Evolutionary conservation across 1,284 basidiomycete genomes (phyloP).

Genomic region (Farysia itapuensis): DNA sequence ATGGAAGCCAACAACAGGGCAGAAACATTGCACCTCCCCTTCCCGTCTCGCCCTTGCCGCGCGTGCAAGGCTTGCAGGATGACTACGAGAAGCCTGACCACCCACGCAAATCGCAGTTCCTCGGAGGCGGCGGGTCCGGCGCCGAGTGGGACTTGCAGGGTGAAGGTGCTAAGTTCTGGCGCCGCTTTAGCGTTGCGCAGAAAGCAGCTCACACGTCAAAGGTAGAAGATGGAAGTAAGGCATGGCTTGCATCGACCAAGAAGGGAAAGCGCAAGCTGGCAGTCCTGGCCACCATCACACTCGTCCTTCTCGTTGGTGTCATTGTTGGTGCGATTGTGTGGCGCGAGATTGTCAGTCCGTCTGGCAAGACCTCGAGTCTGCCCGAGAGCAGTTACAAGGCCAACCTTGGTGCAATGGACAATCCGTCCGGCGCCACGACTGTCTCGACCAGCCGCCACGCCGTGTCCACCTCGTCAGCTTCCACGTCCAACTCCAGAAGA

Average conservation of each 20-base stretch:
- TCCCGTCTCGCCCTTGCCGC: slow-evolving; percentile 15
- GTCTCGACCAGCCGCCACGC: slow-evolving; percentile 1
- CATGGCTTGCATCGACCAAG: slow-evolving; percentile 23
- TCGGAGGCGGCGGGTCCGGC: slow-evolving; percentile 44
- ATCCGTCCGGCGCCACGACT: slow-evolving; percentile 2
- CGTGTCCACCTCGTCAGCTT: not conserved
- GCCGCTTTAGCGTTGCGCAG: slow-evolving; percentile 46
- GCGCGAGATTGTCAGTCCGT: slow-evolving; percentile 38
- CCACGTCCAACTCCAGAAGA: not conserved
- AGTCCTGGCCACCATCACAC: slow-evolving; percentile 31
- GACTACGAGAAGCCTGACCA: slow-evolving; percentile 43
- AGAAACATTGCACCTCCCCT: not conserved
- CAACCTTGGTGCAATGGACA: slow-evolving; percentile 18
- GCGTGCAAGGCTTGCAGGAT: slow-evolving; percentile 36
- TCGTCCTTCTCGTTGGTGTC: slow-evolving; percentile 27
- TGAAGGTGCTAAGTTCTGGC: slow-evolving; percentile 51
- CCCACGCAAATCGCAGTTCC: slow-evolving; percentile 43
- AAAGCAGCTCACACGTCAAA: slow-evolving; percentile 26
- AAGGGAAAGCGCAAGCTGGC: slow-evolving; percentile 25
- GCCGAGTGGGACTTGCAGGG: slow-evolving; percentile 52
- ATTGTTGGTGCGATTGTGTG: slow-evolving; percentile 49
- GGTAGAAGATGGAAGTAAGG: slow-evolving; percentile 26
- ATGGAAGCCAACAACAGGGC: not conserved
- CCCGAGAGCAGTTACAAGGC: slow-evolving; percentile 23
- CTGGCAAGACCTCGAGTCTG: slow-evolving; percentile 11